phyloP scores from a whole-genome alignment of 2,329 filamentous ascomycete species.

The Colletotrichum incanum region DNA sequence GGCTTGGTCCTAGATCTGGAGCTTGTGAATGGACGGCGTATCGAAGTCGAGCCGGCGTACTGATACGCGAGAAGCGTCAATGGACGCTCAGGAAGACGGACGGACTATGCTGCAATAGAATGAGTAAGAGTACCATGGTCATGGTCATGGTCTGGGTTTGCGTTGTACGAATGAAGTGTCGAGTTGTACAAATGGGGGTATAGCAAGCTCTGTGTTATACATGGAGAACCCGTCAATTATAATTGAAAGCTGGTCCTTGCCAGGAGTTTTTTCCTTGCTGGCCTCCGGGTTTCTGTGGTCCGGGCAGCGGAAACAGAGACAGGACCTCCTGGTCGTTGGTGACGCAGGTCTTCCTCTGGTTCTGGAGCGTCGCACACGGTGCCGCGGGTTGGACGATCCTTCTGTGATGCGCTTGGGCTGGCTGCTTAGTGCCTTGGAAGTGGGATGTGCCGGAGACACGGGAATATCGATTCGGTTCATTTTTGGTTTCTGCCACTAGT shows the following conservation, averaged over 20 bases:
- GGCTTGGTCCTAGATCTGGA: neutral
- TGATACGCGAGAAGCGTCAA: constrained; percentile 7
- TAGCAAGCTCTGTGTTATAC: constrained; percentile 21
- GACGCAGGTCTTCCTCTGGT: neutral
- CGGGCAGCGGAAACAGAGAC: constrained; percentile 3
- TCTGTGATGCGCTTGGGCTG: constrained; percentile 16
- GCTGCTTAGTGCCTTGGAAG: constrained; percentile 17
- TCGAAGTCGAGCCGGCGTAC: neutral
- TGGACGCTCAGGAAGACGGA: neutral
- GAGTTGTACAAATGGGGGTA: constrained; percentile 4
- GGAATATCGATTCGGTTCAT: constrained; percentile 25
- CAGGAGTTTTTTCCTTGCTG: constrained; percentile 8
- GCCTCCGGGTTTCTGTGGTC: constrained; percentile 11
- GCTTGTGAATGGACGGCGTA: neutral
- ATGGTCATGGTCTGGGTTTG: neutral
- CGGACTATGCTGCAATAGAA: neutral
- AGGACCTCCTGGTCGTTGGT: neutral
- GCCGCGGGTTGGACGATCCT: constrained; percentile 19
- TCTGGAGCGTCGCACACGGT: constrained; percentile 20
- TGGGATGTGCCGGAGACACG: neutral
- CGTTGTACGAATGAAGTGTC: constrained; percentile 13
- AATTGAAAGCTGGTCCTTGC: constrained; percentile 27
- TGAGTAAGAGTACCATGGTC: neutral
- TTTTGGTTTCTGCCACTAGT: neutral
- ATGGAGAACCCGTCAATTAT: constrained; percentile 25